phyloP scores from a whole-genome alignment of 2,329 filamentous ascomycete species.

The Verticillium alfalfae region DNA sequence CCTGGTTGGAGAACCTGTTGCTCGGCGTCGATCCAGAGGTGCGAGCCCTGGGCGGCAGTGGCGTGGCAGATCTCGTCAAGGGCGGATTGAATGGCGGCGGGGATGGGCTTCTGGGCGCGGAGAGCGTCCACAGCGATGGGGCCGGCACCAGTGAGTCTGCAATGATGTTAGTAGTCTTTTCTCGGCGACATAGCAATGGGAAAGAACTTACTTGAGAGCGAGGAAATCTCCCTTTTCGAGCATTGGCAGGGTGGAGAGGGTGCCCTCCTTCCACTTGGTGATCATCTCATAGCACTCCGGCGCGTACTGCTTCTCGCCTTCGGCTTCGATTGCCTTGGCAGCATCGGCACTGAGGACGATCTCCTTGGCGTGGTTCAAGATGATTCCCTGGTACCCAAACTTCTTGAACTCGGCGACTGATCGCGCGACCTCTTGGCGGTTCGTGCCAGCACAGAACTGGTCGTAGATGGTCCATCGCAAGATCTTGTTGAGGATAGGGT shows the following conservation, averaged over 20 bases:
- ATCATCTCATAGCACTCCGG: conserved; percentile 23
- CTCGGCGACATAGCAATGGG: neutral
- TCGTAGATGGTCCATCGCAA: conserved; percentile 47
- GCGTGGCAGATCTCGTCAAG: conserved; percentile 30
- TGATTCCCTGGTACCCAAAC: conserved; percentile 49
- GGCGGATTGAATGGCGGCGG: conserved; percentile 34
- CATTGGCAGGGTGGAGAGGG: conserved; percentile 21
- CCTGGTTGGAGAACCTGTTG: conserved; percentile 37
- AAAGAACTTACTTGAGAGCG: conserved; percentile 28
- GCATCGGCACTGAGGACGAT: conserved; percentile 32
- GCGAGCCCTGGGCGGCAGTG: conserved; percentile 30
- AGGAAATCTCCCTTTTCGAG: conserved; percentile 26
- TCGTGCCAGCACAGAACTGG: conserved; percentile 52
- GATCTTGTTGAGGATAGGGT: conserved; percentile 38
- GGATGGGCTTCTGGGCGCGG: conserved; percentile 23
- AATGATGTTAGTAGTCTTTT: neutral
- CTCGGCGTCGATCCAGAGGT: conserved; percentile 41
- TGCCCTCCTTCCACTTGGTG: conserved; percentile 27
- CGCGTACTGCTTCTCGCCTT: neutral
- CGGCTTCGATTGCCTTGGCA: conserved; percentile 9
- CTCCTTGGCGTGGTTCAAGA: conserved; percentile 47
- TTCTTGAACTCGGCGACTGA: conserved; percentile 35
- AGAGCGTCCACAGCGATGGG: conserved; percentile 30
- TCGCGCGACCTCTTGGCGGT: conserved; percentile 35
- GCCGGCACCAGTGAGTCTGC: conserved; percentile 36